Base-by-base conservation (phyloP, 148 eudicot species). In the Oxyria digyna region DNA sequence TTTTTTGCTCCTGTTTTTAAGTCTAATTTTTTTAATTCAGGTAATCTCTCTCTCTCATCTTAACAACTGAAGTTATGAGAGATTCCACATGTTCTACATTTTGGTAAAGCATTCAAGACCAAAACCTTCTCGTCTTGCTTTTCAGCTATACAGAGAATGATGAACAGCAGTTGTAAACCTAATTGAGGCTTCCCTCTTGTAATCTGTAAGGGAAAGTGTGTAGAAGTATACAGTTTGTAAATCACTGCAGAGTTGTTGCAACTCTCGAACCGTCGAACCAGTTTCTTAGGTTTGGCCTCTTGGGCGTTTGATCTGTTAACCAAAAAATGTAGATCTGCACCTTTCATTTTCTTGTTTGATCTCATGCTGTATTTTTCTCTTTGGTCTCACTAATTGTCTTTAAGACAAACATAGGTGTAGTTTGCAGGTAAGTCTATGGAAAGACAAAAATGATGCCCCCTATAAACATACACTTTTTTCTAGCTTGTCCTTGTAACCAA, bases 171-270 rank as follows among this genome's bases (percentile, higher is more conserved):
- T 52, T 52, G 62, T 52, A 52, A 52, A 52, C 62, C 62, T 24
- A 23, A 10, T 10, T 21, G 62, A 52, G 62, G 62, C 62, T 52
- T 52, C 31, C 29, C 62, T 52, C 31, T 10, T 52, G 31, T 52
- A 52, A 46, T n/a, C 52, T 4, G n/a, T 2, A 23, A 52, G 62
- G 29, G 62, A 52, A 52, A 20, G 62, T 52, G 62, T 52, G 62
- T 52, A 52, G 10, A 52, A 52, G 31, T 52, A 52, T 52, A 23
- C 62, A 21, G 62, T 52, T 52, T 52, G 62, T 52, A 52, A 52
- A 52, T 2, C 62, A 52, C 62, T 1, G 52, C 52, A 46, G 52
- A 52, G 29, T 10, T 52, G 62, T 24, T 14, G 13, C 15, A 24
- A 52, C 29, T 52, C 31, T 21, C 27, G 21, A 49, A 49, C 27